Base-by-base conservation (phyloP, 306 rosid genomes). In the Canavalia gladiata region DNA sequence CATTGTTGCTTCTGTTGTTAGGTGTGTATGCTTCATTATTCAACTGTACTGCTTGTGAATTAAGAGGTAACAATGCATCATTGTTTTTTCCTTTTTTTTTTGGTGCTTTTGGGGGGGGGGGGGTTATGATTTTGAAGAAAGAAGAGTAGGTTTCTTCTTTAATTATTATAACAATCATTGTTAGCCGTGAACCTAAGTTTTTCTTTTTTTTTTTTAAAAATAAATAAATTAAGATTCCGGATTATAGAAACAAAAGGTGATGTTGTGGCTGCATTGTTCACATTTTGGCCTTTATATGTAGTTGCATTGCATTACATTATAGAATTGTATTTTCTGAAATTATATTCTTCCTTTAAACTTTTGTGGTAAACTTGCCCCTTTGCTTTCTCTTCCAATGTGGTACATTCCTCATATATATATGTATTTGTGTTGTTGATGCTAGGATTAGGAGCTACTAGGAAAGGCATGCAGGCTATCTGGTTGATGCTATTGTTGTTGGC, bases 381-480 rank as follows among this genome's bases (percentile, higher is more conserved):
- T 80, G 52, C 78, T 78, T 39, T 78, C 29, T 10, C 13, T 62
- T 60, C 50, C 74, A 83, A 18, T 74, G 75, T 65, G 73, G 46
- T n/a, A 11, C 13, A 4, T 50, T 56, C 71, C 50, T 70, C 51
- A 37, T 9, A 51, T 34, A 56, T 8, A 54, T 51, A 37, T 18
- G 18, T 68, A 3, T 67, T 33, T 60, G 75, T 82, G 54, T 76
- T 68, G 45, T 72, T 76, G 82, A 67, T 68, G 63, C 49, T 75
- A 86, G 66, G 83, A 52, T 76, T 57, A 73, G 87, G 89, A 69
- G 68, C 74, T 76, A 87, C 8, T 58, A 58, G 83, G 76, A 86
- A 77, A 84, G 94, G 89, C 68, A 93, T 93, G 97, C 96, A 81
- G 92, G 82, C 65, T 81, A 64, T 75, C 79, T 86, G 88, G 86